phyloP scores from a whole-genome alignment of 768 basidiomycete species.

The Phlegmacium glaucopus region DNA sequence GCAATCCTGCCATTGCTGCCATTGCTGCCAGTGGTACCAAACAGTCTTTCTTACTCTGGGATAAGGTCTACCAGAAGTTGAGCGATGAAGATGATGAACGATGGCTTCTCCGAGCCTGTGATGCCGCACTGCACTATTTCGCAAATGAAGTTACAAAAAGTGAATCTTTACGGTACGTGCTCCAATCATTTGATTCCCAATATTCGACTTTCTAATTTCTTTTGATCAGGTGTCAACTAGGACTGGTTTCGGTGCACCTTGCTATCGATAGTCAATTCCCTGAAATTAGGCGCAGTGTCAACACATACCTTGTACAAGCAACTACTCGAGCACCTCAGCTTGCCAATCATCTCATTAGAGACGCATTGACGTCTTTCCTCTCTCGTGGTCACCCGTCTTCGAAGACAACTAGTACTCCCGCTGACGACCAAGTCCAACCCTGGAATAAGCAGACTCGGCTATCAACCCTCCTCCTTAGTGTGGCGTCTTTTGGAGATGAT shows the following conservation, averaged over 20 bases:
- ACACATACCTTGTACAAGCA: conserved; percentile 38
- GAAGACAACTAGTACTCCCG: conserved; percentile 20
- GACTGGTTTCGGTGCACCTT: conserved; percentile 66
- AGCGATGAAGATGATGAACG: conserved; percentile 56
- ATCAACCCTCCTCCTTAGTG: conserved; percentile 49
- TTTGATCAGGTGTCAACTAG: conserved; percentile 51
- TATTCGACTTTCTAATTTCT: not conserved
- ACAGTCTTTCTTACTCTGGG: conserved; percentile 84
- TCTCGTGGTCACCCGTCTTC: conserved; percentile 29
- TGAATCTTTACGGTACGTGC: conserved; percentile 51
- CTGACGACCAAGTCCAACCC: conserved; percentile 28
- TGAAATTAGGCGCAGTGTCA: conserved; percentile 47
- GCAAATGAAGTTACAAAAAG: conserved; percentile 48
- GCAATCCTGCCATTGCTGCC: conserved; percentile 44
- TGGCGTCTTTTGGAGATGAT: conserved; percentile 43
- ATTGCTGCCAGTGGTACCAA: conserved; percentile 54
- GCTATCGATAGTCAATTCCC: conserved; percentile 56
- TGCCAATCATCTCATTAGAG: conserved; percentile 50
- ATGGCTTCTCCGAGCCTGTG: conserved; percentile 73
- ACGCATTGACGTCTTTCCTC: conserved; percentile 52
- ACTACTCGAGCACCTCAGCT: conserved; percentile 42
- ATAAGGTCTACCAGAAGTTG: conserved; percentile 80
- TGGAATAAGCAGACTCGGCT: conserved; percentile 53
- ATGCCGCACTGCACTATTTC: conserved; percentile 47
- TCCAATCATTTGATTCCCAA: not conserved